Conservation (phyloP, 2,329 filamentous ascomycete genomes). For the Clarireedia monteithiana region DNA sequence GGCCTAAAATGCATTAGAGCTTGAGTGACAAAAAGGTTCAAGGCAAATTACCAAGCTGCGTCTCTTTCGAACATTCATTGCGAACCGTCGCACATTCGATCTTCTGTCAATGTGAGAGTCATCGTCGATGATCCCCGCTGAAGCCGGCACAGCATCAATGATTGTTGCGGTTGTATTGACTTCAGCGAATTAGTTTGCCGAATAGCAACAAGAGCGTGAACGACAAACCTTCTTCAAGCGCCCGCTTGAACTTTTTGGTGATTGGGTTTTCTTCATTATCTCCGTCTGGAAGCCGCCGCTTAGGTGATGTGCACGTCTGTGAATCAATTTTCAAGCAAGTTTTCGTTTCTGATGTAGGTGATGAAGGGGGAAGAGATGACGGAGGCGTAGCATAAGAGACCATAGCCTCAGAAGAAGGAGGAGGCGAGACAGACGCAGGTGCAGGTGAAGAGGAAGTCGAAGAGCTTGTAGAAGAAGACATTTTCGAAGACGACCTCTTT, state of each 20-base stretch:
- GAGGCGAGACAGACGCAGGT: background rate
- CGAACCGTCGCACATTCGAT: background rate
- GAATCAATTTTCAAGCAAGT: background rate
- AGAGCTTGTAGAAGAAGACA: background rate
- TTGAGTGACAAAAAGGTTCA: background rate
- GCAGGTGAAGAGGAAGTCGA: background rate
- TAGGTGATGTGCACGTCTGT: background rate
- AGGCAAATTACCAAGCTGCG: background rate
- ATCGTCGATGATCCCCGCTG: background rate
- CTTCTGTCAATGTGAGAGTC: background rate
- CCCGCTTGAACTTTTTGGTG: background rate
- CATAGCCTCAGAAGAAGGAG: background rate
- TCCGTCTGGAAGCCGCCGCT: background rate
- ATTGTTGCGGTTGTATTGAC: background rate
- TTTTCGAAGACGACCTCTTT: background rate
- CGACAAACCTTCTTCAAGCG: background rate
- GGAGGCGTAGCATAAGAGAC: background rate
- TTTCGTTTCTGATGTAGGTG: background rate
- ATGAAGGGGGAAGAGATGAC: background rate
- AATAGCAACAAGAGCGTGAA: background rate
- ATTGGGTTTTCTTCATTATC: background rate
- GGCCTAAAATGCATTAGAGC: constrained; percentile 12
- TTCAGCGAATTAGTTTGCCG: background rate
- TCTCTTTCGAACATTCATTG: background rate
- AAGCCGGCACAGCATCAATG: background rate